These are phyloP conservation scores for Didymella keratinophila DNA, from an alignment of 2,329 filamentous ascomycete species.

Conservation along the genomic window DNA sequence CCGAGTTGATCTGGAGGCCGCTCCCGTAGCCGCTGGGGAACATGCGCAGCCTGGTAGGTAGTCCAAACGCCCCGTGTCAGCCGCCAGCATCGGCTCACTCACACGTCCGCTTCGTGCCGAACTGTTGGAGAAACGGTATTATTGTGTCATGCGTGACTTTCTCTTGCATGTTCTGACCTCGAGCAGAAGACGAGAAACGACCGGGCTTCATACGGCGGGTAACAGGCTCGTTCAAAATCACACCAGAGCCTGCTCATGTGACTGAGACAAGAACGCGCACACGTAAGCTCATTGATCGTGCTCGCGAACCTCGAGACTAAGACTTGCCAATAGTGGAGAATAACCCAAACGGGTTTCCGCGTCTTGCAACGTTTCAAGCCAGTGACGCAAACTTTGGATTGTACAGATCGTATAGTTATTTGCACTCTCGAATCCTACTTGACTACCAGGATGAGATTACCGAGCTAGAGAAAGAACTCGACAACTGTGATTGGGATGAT, in stretches of 20 bases:
- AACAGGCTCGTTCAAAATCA: slow-evolving; percentile 40
- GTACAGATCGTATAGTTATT: slow-evolving; percentile 51
- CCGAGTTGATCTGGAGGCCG: too few relatives aligned
- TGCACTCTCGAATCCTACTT: slow-evolving; percentile 51
- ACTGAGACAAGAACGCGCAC: slow-evolving; percentile 47
- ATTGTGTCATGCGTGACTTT: too few relatives aligned
- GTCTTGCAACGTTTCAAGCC: slow-evolving; percentile 51
- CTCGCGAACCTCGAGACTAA: too few relatives aligned
- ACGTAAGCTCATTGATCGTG: too few relatives aligned
- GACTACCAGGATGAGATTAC: slow-evolving; percentile 52
- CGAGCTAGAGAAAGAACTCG: slow-evolving; percentile 48
- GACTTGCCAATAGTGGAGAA: too few relatives aligned
- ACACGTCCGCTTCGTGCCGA: too few relatives aligned
- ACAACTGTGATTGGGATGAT: slow-evolving; percentile 46
- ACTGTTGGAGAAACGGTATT: too few relatives aligned
- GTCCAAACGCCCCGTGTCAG: too few relatives aligned
- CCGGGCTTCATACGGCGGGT: slow-evolving; percentile 39
- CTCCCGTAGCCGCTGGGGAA: slow-evolving; percentile 5
- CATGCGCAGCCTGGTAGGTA: slow-evolving; percentile 47
- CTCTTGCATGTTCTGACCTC: too few relatives aligned
- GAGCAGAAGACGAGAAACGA: slow-evolving; percentile 34
- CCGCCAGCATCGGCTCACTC: too few relatives aligned
- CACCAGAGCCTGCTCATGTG: slow-evolving; percentile 41
- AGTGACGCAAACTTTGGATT: slow-evolving; percentile 52
- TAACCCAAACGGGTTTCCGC: slow-evolving; percentile 50